Conservation (phyloP, 495 filamentous ascomycete species). For the Penicillium macrosclerotiorum region DNA sequence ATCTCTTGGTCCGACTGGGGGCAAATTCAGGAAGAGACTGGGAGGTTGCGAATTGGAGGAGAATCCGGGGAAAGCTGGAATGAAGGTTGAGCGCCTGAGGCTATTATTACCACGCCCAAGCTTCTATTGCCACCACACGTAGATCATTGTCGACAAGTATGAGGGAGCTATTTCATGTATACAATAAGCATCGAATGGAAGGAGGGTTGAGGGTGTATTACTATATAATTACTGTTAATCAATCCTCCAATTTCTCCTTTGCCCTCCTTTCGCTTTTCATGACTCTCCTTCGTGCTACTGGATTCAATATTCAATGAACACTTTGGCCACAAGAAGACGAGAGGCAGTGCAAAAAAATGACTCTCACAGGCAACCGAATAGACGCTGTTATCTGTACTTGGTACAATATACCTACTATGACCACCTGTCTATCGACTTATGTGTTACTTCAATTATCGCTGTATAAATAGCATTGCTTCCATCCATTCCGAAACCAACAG, state of each 20-base stretch:
- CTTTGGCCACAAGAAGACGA: constrained; percentile 8
- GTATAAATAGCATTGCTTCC: too few relatives aligned
- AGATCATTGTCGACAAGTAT: too few relatives aligned
- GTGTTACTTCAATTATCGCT: too few relatives aligned
- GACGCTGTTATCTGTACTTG: too few relatives aligned
- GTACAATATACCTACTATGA: too few relatives aligned
- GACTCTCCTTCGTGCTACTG: too few relatives aligned
- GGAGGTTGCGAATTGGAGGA: constrained; percentile 1
- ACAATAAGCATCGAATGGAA: too few relatives aligned
- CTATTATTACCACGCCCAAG: constrained; percentile 1
- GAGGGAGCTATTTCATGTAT: too few relatives aligned
- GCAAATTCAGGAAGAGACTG: not conserved
- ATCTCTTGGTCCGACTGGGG: not conserved
- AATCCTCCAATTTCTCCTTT: too few relatives aligned
- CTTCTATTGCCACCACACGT: constrained; percentile 1
- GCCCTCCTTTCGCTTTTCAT: too few relatives aligned
- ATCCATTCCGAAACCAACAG: not conserved
- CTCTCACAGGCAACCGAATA: constrained; percentile 6
- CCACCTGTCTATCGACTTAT: too few relatives aligned
- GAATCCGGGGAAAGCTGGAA: constrained; percentile 28
- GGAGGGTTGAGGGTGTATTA: not conserved
- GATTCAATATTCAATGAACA: not conserved
- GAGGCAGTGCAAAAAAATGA: constrained; percentile 4
- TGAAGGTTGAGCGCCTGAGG: constrained; percentile 1
- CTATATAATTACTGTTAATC: not conserved